These are phyloP conservation scores for Psilocybe mexicana DNA, from an alignment of 1,284 basidiomycete species.

Conservation along the genomic window DNA sequence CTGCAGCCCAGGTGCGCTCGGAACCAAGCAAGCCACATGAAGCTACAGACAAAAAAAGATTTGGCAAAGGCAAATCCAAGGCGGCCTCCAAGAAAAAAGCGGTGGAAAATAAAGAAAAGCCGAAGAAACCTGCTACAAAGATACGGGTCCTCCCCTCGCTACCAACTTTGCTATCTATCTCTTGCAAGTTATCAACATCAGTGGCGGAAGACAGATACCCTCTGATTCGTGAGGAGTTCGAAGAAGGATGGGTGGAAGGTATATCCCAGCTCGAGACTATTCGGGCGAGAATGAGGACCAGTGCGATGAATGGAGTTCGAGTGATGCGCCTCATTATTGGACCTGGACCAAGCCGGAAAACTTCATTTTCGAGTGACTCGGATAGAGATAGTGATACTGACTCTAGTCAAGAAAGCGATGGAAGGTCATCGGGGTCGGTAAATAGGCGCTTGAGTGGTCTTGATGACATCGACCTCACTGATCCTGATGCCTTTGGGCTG, in stretches of 20 bases:
- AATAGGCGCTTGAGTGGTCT: constrained; percentile 42
- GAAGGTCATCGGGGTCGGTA: neutral
- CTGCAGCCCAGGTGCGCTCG: neutral
- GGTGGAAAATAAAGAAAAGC: neutral
- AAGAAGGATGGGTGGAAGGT: constrained; percentile 61
- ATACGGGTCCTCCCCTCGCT: constrained; percentile 35
- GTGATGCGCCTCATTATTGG: constrained; percentile 36
- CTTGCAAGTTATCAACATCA: constrained; percentile 34
- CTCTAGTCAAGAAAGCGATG: neutral
- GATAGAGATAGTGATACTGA: constrained; percentile 36
- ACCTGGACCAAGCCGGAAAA: constrained; percentile 24
- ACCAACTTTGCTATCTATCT: constrained; percentile 30
- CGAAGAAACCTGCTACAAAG: constrained; percentile 17
- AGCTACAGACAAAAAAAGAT: neutral
- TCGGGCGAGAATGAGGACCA: constrained; percentile 43
- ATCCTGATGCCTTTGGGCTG: constrained; percentile 34
- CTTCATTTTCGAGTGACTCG: constrained; percentile 2
- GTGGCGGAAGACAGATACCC: constrained; percentile 34
- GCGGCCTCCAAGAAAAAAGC: neutral
- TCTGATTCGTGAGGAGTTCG: constrained; percentile 49
- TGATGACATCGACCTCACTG: constrained; percentile 38
- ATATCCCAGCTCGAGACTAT: constrained; percentile 45
- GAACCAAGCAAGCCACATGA: too few species aligned
- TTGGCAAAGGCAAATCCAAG: neutral
- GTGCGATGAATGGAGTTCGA: constrained; percentile 45